These are phyloP conservation scores for Phaeoacremonium minimum DNA, from an alignment of 2,329 filamentous ascomycete genomes.

Conservation along the genomic window DNA sequence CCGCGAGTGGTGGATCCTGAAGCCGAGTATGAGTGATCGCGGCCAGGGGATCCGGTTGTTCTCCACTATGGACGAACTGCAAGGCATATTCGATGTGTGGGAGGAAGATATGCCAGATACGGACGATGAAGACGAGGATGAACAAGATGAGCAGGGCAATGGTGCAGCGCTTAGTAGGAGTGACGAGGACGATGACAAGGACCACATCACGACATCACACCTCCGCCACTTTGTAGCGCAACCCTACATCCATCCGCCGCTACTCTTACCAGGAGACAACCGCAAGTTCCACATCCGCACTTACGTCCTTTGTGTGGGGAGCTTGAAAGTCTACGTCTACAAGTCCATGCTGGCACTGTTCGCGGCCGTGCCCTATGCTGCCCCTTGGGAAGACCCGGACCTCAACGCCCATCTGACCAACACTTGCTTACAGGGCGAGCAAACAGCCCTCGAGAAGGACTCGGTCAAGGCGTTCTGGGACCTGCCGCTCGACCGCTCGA, in stretches of 20 bases:
- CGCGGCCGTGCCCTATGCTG: constrained; percentile 66
- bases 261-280: constrained; percentile 61
- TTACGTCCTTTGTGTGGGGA: constrained; percentile 80
- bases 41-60: constrained; percentile 92
- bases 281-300: constrained; percentile 94
- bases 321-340: constrained; percentile 81
- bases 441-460: constrained; percentile 37
- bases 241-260: constrained; percentile 86
- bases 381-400: constrained; percentile 53
- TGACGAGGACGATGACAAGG: constrained; percentile 26
- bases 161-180: constrained; percentile 23
- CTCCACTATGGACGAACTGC: constrained; percentile 77
- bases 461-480: constrained; percentile 74
- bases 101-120: constrained; percentile 65
- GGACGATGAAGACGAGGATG: constrained; percentile 59
- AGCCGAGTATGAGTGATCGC: constrained; percentile 95
- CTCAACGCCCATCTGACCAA: constrained; percentile 86
- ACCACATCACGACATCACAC: constrained; percentile 76
- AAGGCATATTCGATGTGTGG: constrained; percentile 87
- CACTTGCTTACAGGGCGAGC: constrained; percentile 75
- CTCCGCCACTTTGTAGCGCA: constrained; percentile 95
- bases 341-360: constrained; percentile 90
- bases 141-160: constrained; percentile 25
- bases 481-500: constrained; percentile 36
- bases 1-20: constrained; percentile 94